Conservation (phyloP, 345 rosid genomes). For the Trapa incisa region DNA sequence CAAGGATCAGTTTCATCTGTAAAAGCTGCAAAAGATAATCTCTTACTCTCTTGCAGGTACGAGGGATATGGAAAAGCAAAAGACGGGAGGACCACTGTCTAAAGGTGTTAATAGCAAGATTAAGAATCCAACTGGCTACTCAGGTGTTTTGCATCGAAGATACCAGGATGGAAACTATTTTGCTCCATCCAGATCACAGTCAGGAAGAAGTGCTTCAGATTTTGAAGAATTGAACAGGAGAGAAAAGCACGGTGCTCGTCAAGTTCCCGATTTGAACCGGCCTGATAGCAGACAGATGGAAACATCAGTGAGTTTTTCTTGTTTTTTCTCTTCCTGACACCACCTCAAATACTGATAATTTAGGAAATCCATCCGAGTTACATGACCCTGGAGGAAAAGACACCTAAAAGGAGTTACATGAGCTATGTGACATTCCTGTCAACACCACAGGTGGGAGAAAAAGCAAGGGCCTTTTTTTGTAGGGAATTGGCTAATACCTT, state of each 20-base stretch:
- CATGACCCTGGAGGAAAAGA: background rate
- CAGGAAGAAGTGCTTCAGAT: slow-evolving; percentile 34
- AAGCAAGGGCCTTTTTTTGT: background rate
- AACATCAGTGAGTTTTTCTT: slow-evolving; percentile 31
- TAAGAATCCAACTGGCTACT: slow-evolving; percentile 36
- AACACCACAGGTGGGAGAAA: background rate
- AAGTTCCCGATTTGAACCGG: slow-evolving; percentile 41
- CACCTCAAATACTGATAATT: background rate
- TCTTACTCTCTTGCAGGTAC: slow-evolving; percentile 25
- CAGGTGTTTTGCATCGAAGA: slow-evolving; percentile 35
- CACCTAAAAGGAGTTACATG: background rate
- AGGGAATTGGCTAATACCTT: background rate
- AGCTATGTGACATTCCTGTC: background rate
- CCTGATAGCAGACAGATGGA: slow-evolving; percentile 41
- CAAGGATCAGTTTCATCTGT: slow-evolving; percentile 18
- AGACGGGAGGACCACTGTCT: slow-evolving; percentile 26
- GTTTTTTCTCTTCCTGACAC: background rate
- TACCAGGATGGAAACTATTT: slow-evolving; percentile 36
- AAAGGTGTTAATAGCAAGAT: slow-evolving; percentile 31
- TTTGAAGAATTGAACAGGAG: slow-evolving; percentile 32
- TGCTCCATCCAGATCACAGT: slow-evolving; percentile 30
- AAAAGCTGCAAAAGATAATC: slow-evolving; percentile 32
- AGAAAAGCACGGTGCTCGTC: slow-evolving; percentile 44
- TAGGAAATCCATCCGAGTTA: background rate
- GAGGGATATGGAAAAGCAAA: slow-evolving; percentile 40